Evolutionary conservation across 352 stramenopile genomes (phyloP).

Genomic region (Saprolegnia parasitica): DNA sequence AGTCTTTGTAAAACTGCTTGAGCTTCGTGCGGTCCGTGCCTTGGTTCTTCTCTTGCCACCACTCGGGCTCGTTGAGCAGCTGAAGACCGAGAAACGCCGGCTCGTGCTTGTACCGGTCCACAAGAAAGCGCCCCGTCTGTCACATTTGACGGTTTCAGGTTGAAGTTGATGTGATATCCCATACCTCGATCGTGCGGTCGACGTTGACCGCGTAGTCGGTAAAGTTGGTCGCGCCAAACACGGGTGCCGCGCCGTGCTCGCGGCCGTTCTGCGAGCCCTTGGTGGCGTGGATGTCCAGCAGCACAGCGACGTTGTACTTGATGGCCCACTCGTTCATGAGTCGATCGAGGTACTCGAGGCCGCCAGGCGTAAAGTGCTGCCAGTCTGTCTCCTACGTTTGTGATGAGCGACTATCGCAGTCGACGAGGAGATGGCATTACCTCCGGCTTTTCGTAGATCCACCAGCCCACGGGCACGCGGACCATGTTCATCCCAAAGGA

Average conservation of each 20-base stretch:
- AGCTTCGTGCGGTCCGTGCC: slow-evolving; percentile 32
- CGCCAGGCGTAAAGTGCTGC: slow-evolving; percentile 38
- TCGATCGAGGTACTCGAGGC: slow-evolving; percentile 59
- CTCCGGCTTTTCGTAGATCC: slow-evolving; percentile 54
- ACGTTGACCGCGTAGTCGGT: slow-evolving; percentile 29
- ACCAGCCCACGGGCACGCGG: slow-evolving; percentile 73
- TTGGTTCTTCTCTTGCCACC: slow-evolving; percentile 41
- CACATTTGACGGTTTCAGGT: slow-evolving; percentile 70
- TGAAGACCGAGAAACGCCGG: slow-evolving; percentile 61
- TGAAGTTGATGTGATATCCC: slow-evolving; percentile 49
- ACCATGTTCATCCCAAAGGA: slow-evolving; percentile 64
- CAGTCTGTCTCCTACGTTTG: slow-evolving; percentile 13
- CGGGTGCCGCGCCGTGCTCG: slow-evolving; percentile 57
- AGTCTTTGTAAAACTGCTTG: slow-evolving; percentile 50
- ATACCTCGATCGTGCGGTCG: slow-evolving; percentile 32
- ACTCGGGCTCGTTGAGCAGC: slow-evolving; percentile 74
- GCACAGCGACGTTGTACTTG: slow-evolving; percentile 59
- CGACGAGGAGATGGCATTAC: slow-evolving; percentile 34
- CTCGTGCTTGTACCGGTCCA: slow-evolving; percentile 39
- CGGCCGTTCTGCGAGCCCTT: slow-evolving; percentile 77
- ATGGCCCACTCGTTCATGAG: slow-evolving; percentile 75
- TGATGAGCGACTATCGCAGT: too few relatives aligned
- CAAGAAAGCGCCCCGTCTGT: slow-evolving; percentile 47
- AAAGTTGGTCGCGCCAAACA: slow-evolving; percentile 23
- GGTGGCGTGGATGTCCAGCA: slow-evolving; percentile 73